Base-by-base conservation (phyloP, 1,139 yeast species). In the Candida gigantensis region DNA sequence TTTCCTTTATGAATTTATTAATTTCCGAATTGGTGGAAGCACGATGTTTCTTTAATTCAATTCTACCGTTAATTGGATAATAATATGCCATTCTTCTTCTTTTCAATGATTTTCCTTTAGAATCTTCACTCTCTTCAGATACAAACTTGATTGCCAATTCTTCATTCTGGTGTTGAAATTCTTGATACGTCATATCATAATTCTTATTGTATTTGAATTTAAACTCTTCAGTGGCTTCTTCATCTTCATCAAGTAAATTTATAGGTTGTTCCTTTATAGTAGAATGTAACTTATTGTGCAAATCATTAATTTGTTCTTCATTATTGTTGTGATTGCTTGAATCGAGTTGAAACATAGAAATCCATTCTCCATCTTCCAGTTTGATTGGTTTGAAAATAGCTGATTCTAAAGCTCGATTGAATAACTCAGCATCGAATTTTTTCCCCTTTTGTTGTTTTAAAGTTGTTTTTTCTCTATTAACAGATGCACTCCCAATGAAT, bases 21-120 rank as follows among this genome's bases (percentile, higher is more conserved):
- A 74, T 70, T 47, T 70, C 74, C n/a, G 66, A 55, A 45, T 69
- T 69, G 8, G 66, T 58, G 4, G 72, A 68, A 7, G 58, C 79
- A 60, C 97, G 80, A 55, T 95, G 81, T 54, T 90, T 84, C 65
- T 85, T 87, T 55, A 92, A 76, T 49, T 84, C 94, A 33, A 88
- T 76, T 49, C 83, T 81, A 24, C 94, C 90, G 10, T 78, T 71
- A 17, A 90, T 67, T 7, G 97, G 96, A 43, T 84, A 79, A 58
- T 84, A 92, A 49, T 72, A 76, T 1, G 90, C 92, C n/a, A 69
- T 72, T 30, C 73, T 71, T 27, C 80, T 71, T 44, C 74, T 76
- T 30, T 71, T 72, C 6, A 32, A 17, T 20, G 32, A 30, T 16
- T 24, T 25, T 3, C 25, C 29, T 13, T 30, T 37, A 4, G 35